Percentiles rank a stretch among this genome's conserved stretches.
Evolutionary conservation across 345 rosid species (phyloP).

Genomic region (Kernera saxatilis): DNA sequence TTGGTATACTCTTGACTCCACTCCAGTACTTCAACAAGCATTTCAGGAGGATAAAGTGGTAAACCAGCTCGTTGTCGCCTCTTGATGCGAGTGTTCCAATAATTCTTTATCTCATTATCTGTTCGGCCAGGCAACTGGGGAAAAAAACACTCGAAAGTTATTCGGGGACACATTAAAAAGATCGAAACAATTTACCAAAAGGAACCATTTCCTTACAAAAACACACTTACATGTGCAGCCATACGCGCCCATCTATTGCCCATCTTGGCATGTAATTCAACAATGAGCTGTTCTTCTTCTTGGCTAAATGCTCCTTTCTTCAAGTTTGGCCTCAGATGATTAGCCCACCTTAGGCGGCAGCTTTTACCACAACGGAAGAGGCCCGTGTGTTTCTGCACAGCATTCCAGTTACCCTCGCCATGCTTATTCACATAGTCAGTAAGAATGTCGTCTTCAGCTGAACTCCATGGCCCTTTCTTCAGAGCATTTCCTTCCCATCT

Average conservation of each 20-base stretch:
- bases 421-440: constrained; percentile 81
- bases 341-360: constrained; percentile 94
- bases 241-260: constrained; percentile 99
- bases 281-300: constrained; percentile 83
- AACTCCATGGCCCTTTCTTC: constrained; percentile 98
- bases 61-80: constrained; percentile 90
- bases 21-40: constrained; percentile 48
- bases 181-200: not conserved
- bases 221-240: constrained; percentile 78
- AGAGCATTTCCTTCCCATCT: constrained; percentile 40
- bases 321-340: constrained; percentile 90
- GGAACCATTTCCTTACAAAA: not conserved
- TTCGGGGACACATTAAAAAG: not conserved
- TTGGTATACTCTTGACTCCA: constrained; percentile 45
- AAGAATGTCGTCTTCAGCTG: constrained; percentile 82
- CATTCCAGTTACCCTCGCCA: constrained; percentile 96
- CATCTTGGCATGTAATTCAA: constrained; percentile 89
- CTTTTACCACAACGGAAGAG: constrained; percentile 91
- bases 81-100: constrained; percentile 96
- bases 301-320: constrained; percentile 91
- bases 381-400: constrained; percentile 88
- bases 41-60: constrained; percentile 93
- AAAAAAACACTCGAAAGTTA: not conserved
- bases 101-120: constrained; percentile 96
- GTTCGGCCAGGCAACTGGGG: constrained; percentile 92